phyloP scores from a whole-genome alignment of 2,329 filamentous ascomycete genomes.

The Akanthomyces muscarius region DNA sequence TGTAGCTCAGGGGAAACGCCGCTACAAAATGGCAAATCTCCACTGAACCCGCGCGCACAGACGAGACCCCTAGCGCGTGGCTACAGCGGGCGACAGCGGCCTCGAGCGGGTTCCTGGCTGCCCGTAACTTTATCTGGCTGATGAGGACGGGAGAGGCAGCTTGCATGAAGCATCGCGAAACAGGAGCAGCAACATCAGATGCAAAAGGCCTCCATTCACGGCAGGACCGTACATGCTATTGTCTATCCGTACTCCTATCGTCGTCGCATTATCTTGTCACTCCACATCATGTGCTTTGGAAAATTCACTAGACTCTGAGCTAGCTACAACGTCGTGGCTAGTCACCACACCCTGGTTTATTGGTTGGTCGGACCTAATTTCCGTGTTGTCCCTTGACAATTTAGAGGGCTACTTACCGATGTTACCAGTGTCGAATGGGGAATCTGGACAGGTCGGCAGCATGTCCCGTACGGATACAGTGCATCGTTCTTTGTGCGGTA shows the following conservation, averaged over 20 bases:
- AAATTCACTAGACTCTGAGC: conserved; percentile 1
- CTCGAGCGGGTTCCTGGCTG: not conserved
- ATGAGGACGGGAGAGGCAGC: not conserved
- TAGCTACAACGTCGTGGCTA: not conserved
- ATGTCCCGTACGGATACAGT: not conserved
- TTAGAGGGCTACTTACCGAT: not conserved
- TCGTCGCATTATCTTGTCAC: not conserved
- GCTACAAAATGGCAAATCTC: not conserved
- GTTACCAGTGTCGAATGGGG: not conserved
- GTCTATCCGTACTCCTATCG: not conserved
- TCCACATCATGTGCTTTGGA: not conserved
- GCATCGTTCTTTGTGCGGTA: not conserved
- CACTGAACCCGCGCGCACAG: conserved; percentile 5
- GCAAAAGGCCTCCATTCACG: not conserved
- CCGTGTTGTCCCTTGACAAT: not conserved
- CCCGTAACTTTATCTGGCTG: not conserved
- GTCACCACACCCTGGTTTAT: conserved; percentile 5
- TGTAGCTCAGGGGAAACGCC: conserved; percentile 7
- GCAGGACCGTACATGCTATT: not conserved
- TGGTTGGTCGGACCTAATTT: conserved; percentile 12
- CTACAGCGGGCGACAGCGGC: not conserved
- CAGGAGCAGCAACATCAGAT: not conserved
- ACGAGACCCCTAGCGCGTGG: not conserved
- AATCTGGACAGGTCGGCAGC: not conserved
- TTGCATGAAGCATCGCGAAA: not conserved